Evolutionary conservation across 2,329 filamentous ascomycete genomes (phyloP).

Genomic region (Coniochaeta pulveracea): DNA sequence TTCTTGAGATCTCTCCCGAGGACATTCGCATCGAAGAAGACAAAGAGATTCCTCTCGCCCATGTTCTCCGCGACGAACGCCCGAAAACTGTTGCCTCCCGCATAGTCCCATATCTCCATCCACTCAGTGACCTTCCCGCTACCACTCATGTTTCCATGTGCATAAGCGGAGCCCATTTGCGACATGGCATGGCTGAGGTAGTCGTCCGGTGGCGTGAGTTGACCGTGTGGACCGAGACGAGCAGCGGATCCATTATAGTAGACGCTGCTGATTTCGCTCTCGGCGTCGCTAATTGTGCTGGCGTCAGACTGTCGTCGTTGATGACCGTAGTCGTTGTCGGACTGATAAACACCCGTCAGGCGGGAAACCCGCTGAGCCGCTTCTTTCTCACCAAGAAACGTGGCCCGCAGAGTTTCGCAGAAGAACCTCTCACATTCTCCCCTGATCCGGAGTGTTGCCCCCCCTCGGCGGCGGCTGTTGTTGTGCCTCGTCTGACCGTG

Average conservation of each 20-base stretch:
- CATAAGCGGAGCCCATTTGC: constrained; percentile 8
- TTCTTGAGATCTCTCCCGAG: constrained; percentile 73
- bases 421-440: constrained; percentile 99
- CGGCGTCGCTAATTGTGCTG: too few species aligned
- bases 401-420: constrained; percentile 86
- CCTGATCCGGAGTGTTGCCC: constrained; percentile 93
- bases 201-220: constrained; percentile 41
- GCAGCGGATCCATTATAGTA: constrained; percentile 10
- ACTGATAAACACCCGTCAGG: constrained; percentile 61
- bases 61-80: constrained; percentile 66
- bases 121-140: constrained; percentile 41
- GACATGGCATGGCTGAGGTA: constrained; percentile 17
- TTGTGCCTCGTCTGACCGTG: constrained; percentile 15
- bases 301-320: too few species aligned
- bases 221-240: constrained; percentile 4
- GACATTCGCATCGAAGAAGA: constrained; percentile 69
- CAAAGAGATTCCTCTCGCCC: constrained; percentile 59
- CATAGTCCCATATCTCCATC: constrained; percentile 79
- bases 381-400: constrained; percentile 94
- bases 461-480: constrained; percentile 50
- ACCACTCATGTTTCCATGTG: constrained; percentile 11
- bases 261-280: too few species aligned
- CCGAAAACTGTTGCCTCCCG: constrained; percentile 71
- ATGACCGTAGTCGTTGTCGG: constrained; percentile 12
- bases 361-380: constrained; percentile 66